These are phyloP conservation scores for Cladophialophora immunda DNA, from an alignment of 2,329 filamentous ascomycete genomes.

Conservation along the genomic window DNA sequence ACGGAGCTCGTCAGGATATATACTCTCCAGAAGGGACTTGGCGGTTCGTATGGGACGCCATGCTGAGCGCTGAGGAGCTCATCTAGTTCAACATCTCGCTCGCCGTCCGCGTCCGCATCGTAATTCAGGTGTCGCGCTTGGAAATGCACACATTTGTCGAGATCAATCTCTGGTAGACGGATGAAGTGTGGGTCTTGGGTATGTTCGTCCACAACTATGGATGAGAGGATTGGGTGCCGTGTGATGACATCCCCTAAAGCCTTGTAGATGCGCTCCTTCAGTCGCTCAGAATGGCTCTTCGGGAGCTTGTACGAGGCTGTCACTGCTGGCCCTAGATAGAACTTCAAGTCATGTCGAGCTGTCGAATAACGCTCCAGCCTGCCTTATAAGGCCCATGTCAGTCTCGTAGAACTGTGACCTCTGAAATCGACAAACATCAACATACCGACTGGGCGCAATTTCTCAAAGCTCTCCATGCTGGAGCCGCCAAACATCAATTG, in stretches of 20 bases:
- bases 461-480: constrained; percentile 18
- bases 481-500: neutral
- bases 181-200: constrained; percentile 54
- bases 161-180: constrained; percentile 53
- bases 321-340: constrained; percentile 22
- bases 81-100: constrained; percentile 53
- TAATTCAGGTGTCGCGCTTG: constrained; percentile 38
- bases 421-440: neutral
- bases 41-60: constrained; percentile 48
- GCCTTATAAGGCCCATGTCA: neutral
- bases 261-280: constrained; percentile 21
- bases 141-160: constrained; percentile 51
- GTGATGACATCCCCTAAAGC: constrained; percentile 44
- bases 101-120: constrained; percentile 30
- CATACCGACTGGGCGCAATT: constrained; percentile 23
- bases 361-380: constrained; percentile 27
- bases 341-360: constrained; percentile 24
- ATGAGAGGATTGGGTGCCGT: constrained; percentile 54
- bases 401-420: neutral
- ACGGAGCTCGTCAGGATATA: constrained; percentile 47
- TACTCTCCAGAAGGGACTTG: constrained; percentile 56
- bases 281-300: neutral
- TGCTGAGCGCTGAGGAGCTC: constrained; percentile 53
- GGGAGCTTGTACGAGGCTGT: constrained; percentile 24
- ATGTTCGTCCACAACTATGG: constrained; percentile 53